A percentile compares a stretch with the other conserved stretches of the same genome.
Conservation (phyloP, 108 stramenopile species). For the Mediolabrus comicus region DNA sequence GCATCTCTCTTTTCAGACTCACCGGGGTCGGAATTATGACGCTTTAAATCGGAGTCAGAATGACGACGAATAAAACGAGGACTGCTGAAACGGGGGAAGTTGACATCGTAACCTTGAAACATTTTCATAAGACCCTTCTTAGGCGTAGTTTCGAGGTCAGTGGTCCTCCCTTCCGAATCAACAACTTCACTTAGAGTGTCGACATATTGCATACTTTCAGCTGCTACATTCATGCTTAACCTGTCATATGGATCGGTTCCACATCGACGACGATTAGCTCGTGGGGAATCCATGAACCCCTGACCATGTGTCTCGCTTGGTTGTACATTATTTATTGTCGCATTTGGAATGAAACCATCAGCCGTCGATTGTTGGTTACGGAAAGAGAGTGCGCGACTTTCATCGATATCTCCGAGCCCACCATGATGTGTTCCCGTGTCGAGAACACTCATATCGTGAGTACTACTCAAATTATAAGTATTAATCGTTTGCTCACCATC, state of each 20-base stretch:
- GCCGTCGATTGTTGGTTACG: neutral
- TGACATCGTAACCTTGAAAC: neutral
- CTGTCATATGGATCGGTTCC: neutral
- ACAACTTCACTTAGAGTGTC: neutral
- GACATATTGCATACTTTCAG: neutral
- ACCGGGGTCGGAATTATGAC: too few relatives aligned
- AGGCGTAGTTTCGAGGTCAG: neutral
- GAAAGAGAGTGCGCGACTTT: neutral
- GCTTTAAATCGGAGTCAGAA: neutral
- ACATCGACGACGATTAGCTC: neutral
- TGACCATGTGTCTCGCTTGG: too few relatives aligned
- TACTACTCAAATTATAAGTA: too few relatives aligned
- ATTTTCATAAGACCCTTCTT: neutral
- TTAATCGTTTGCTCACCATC: too few relatives aligned
- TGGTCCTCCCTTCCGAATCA: neutral
- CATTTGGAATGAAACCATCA: neutral
- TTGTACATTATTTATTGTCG: neutral
- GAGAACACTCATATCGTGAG: too few relatives aligned
- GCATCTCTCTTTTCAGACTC: neutral
- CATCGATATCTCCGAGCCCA: neutral
- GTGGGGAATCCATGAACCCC: too few relatives aligned
- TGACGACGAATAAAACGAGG: neutral
- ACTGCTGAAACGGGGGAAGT: neutral
- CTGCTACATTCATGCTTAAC: too few relatives aligned
- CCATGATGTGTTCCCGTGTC: too few relatives aligned